Base-by-base conservation (phyloP, 2,329 filamentous ascomycete species). In the Ophiostoma australiae region DNA sequence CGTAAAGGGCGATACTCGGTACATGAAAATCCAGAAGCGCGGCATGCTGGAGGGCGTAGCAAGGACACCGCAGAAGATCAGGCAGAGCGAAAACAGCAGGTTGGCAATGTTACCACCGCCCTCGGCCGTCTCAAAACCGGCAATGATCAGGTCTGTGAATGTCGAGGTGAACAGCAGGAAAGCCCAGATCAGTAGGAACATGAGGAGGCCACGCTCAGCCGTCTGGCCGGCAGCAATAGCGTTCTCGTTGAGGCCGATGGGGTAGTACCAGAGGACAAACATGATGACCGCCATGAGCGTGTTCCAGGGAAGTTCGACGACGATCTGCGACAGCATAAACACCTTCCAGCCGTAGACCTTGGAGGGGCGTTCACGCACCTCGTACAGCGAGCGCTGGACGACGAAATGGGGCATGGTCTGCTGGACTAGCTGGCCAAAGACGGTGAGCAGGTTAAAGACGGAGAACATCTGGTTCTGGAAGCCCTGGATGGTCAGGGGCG, bases 391-490 rank as follows among this genome's bases (percentile, higher is more conserved):
- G 69, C 93, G 88, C 76, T 95, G 92, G 33, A 90, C 88, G 75
- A 95, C 90, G 75, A 96, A 96, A 75, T 93, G 90, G 0, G 92
- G 92, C 91, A 95, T 94, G 58, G 90, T 91, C 76, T 93, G 91
- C 78, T 93, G 89, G 4, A 90, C 86, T 44, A 94, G 84, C 76
- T 92, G 89, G 73, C 91, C 90, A 77, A 97, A 96, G 77, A 96
- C 88, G 63, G 90, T 94, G 72, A 91, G 83, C 71, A 94, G 81
- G 85, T 94, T 91, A 84, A 96, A 96, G 74, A 95, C 90, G 77
- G 89, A 86, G 78, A 96, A 96, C 84, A 94, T 89, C 75, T 94
- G 91, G 81, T 95, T 94, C 80, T 94, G 91, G 15, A 96, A 83
- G 70, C 92, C 93, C 77, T 93, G 91, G 61, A 90, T 86, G 11